These are phyloP conservation scores for Magnolia kwangsiensis DNA, from an alignment of 164 flowering plant species.

Conservation along the genomic window DNA sequence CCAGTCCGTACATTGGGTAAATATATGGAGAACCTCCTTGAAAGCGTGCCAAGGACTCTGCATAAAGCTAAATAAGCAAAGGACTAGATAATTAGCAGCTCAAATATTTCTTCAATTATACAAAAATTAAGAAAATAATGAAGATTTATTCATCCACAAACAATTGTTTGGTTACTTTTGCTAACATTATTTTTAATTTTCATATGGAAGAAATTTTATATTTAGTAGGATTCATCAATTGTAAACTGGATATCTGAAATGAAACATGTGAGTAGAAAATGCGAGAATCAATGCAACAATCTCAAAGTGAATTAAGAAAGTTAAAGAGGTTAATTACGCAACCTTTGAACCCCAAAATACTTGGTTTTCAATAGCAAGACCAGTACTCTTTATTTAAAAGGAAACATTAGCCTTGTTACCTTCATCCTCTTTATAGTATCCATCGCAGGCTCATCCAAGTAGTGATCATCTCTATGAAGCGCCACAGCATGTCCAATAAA, in stretches of 20 bases:
- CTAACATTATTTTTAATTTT: too few species aligned
- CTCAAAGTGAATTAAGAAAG: too few species aligned
- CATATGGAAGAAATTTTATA: too few species aligned
- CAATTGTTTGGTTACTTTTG: too few species aligned
- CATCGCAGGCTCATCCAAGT: constrained; percentile 80
- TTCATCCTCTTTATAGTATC: constrained; percentile 82
- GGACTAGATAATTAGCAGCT: neutral
- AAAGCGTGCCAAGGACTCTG: constrained; percentile 94
- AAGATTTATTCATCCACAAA: neutral
- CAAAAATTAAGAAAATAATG: neutral
- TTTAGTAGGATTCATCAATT: too few species aligned
- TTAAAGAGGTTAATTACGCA: neutral
- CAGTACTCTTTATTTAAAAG: neutral
- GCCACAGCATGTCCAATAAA: constrained; percentile 98
- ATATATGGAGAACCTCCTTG: constrained; percentile 95
- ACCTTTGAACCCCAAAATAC: neutral
- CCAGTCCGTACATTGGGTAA: constrained; percentile 89
- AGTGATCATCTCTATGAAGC: constrained; percentile 65
- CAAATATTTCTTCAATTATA: neutral
- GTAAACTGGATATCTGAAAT: too few species aligned
- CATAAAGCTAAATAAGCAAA: constrained; percentile 55
- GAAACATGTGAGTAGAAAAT: too few species aligned
- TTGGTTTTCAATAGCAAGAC: neutral
- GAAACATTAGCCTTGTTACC: constrained; percentile 36
- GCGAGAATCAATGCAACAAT: too few species aligned